phyloP scores from a whole-genome alignment of 345 rosid species.

The Cardamine chenopodiifolia region DNA sequence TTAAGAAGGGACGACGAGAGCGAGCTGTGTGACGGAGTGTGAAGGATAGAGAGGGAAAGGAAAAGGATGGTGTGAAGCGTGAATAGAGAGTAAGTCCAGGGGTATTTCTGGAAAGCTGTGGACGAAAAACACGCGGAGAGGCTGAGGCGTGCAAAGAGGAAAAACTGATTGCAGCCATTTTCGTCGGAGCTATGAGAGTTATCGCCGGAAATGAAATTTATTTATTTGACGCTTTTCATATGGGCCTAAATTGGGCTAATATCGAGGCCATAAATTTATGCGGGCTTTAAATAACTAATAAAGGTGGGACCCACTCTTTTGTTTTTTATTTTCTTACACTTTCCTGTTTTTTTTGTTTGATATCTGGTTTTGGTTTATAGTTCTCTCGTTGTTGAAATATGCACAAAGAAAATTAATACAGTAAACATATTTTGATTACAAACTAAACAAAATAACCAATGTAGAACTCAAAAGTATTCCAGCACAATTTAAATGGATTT shows the following conservation, averaged over 20 bases:
- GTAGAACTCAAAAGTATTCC: background rate
- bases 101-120: conserved; percentile 47
- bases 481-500: no score
- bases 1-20: conserved; percentile 43
- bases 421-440: no score
- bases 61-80: conserved; percentile 44
- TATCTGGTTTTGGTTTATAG: background rate
- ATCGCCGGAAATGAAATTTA: background rate
- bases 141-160: conserved; percentile 43
- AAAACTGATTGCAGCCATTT: conserved; percentile 56
- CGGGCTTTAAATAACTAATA: background rate
- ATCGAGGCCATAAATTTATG: background rate
- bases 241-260: conserved; percentile 15
- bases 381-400: background rate
- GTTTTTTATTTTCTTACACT: background rate
- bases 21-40: conserved; percentile 37
- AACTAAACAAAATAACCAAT: background rate
- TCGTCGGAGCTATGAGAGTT: conserved; percentile 19
- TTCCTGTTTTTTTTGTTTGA: no score
- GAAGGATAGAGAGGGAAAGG: conserved; percentile 48
- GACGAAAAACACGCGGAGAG: conserved; percentile 41
- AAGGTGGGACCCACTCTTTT: background rate
- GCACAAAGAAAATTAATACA: background rate
- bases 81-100: conserved; percentile 48
- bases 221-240: background rate